These are phyloP conservation scores for Cryphonectria carpinicola DNA, from an alignment of 2,329 filamentous ascomycete species.

Conservation along the genomic window DNA sequence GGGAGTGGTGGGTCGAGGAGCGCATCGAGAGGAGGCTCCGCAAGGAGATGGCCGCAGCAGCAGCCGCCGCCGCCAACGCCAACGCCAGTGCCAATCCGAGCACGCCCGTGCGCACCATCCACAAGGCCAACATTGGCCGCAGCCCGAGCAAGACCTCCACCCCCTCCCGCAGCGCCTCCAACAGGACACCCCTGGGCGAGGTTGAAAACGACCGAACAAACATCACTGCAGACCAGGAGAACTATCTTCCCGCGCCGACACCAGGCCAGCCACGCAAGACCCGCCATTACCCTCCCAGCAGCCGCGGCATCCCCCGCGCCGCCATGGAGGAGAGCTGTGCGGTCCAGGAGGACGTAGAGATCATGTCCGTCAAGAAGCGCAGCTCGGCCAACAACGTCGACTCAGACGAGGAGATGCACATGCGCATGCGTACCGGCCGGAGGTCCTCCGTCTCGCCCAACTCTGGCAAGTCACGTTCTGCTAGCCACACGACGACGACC, in stretches of 20 bases:
- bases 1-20: conserved; percentile 98
- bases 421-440: conserved; percentile 72
- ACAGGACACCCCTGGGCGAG: conserved; percentile 87
- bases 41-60: conserved; percentile 57
- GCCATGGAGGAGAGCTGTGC: conserved; percentile 55
- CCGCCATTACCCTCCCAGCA: conserved; percentile 74
- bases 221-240: conserved; percentile 70
- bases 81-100: conserved; percentile 49
- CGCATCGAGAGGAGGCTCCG: conserved; percentile 72
- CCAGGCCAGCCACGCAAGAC: conserved; percentile 95
- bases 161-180: conserved; percentile 76
- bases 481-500: conserved; percentile 75
- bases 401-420: conserved; percentile 80
- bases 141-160: conserved; percentile 77
- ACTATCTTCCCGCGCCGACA: conserved; percentile 92
- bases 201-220: conserved; percentile 79
- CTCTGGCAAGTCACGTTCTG: conserved; percentile 67
- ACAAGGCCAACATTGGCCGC: conserved; percentile 58
- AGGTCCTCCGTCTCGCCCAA: conserved; percentile 68
- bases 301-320: conserved; percentile 50
- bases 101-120: conserved; percentile 65
- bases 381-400: conserved; percentile 63
- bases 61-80: conserved; percentile 40
- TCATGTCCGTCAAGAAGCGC: conserved; percentile 60
- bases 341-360: conserved; percentile 62